These are phyloP conservation scores for Phytophthora boehmeriae DNA, from an alignment of 352 stramenopile species.

Conservation along the genomic window DNA sequence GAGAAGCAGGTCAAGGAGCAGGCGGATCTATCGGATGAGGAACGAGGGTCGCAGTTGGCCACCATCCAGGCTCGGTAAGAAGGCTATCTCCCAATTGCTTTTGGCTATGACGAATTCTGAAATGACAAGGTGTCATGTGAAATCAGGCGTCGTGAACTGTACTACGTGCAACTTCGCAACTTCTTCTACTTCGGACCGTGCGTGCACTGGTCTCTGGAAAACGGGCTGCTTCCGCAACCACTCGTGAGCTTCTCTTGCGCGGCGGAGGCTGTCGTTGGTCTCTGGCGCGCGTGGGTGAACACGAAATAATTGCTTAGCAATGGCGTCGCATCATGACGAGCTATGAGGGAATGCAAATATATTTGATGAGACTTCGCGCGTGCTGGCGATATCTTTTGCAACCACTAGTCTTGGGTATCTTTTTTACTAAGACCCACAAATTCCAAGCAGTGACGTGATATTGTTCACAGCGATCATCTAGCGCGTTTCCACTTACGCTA, in stretches of 20 bases:
- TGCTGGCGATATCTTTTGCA: no score
- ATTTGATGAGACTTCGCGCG: background rate
- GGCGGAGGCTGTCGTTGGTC: slow-evolving; percentile 60
- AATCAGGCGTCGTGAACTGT: slow-evolving; percentile 68
- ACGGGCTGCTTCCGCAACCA: slow-evolving; percentile 74
- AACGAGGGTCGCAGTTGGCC: slow-evolving; percentile 48
- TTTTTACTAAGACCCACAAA: no score
- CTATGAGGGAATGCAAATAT: slow-evolving; percentile 5
- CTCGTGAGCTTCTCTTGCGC: slow-evolving; percentile 79
- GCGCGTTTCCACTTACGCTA: background rate
- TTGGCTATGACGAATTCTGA: background rate
- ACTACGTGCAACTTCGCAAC: slow-evolving; percentile 82
- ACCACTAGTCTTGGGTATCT: no score
- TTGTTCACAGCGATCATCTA: background rate
- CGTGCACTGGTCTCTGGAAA: slow-evolving; percentile 82
- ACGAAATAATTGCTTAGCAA: slow-evolving; percentile 25
- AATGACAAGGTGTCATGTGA: background rate
- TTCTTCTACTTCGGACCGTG: slow-evolving; percentile 82
- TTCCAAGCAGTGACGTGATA: no score
- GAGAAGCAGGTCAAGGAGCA: slow-evolving; percentile 60
- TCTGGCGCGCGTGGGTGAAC: slow-evolving; percentile 81
- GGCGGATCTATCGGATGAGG: slow-evolving; percentile 57
- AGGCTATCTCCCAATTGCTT: background rate
- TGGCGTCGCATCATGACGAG: background rate
- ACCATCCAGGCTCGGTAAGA: slow-evolving; percentile 54